Conservation (phyloP, 305 asterid genomes). For the Euphrasia arctica region DNA sequence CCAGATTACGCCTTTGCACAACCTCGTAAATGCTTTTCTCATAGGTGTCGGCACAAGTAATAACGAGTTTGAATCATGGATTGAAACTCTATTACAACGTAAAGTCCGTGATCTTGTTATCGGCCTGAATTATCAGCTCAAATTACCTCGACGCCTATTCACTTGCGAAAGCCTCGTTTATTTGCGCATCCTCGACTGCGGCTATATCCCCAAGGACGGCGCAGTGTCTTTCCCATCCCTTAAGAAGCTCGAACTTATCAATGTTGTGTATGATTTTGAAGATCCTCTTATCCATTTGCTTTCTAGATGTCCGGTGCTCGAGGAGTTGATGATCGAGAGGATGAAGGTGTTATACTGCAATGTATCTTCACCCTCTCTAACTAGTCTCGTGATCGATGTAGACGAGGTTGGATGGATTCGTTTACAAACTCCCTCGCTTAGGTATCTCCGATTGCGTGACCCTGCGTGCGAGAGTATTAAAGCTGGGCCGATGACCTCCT, state of each 20-base stretch:
- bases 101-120: conserved; percentile 1
- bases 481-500: too few relatives aligned
- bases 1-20: background rate
- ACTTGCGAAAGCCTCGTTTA: background rate
- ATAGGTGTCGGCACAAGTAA: too few relatives aligned
- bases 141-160: conserved; percentile 6
- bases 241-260: background rate
- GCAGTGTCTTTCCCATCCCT: background rate
- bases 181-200: background rate
- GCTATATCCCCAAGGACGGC: background rate
- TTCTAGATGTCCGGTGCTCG: background rate
- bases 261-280: background rate
- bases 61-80: background rate
- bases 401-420: background rate
- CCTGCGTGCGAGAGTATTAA: too few relatives aligned
- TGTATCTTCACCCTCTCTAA: background rate
- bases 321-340: background rate
- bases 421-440: background rate
- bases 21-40: background rate
- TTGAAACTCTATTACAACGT: background rate
- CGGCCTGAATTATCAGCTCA: background rate
- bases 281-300: background rate
- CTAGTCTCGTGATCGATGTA: background rate
- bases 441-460: too few relatives aligned
- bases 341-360: background rate